Evolutionary conservation across 2,329 filamentous ascomycete genomes (phyloP), one percentile per base, ranked within the genome.

Genomic region (Diplodia seriata): DNA sequence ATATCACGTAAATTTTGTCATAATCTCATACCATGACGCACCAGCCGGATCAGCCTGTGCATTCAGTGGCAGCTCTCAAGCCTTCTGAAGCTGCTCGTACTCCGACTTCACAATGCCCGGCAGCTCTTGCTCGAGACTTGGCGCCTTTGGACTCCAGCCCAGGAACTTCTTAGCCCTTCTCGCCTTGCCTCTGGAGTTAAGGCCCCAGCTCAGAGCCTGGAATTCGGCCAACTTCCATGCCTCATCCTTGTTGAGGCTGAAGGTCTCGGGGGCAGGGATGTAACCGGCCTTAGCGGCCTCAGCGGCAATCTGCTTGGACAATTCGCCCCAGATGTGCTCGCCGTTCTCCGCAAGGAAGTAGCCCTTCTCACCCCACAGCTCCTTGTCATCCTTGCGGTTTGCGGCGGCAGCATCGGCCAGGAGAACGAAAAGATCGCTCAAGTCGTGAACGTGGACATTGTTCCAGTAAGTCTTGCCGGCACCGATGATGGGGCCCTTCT

Each of bases 261-360:
- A 47, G 2, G 31, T 59, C 23, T 53, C 40, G n/a, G 53, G 53
- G 3, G 54, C 14, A 2, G 54, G 31, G 11, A 67, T 59, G 64
- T 67, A 67, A 31, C 64, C 64, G 5, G 43, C 64, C 70, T 86
- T 82, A 53, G 82, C 80, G 0, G 86, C 87, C 56, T 73, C 75
- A 68, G 72, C 68, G 0, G 75, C 75, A 66, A 78, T 74, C 2
- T 59, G 53, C 20, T 71, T 69, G 2, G 87, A 81, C 7, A 90
- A 74, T 14, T 91, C 86, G 5, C 85, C 84, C 90, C 89, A 93
- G 26, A 78, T 79, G 74, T 90, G 86, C 66, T 85, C 79, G 1
- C 87, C 89, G 71, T 85, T 86, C 75, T 90, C 87, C 8, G 85
- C 82, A 69, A 93, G 87, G 78, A 88, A 92, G 72, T 92, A 93